A percentile compares a stretch with the other conserved stretches of the same genome.
Conservation (phyloP, 345 rosid species). For the Excoecaria agallocha region DNA sequence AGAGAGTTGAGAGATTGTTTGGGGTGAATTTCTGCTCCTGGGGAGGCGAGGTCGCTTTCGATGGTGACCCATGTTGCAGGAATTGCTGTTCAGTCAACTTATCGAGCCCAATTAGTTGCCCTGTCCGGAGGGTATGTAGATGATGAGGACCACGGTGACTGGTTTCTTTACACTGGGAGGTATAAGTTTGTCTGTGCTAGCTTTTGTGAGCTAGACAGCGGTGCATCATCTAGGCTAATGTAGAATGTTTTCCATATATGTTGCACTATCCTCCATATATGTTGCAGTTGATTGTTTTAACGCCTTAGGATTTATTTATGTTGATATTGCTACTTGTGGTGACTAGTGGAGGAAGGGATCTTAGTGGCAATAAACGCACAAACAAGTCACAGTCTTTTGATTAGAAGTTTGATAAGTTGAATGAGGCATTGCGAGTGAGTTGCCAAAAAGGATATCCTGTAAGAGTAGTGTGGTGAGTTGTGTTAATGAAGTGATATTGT, state of each 20-base stretch:
- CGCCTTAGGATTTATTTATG: background rate
- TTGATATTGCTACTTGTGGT: slow-evolving; percentile 5
- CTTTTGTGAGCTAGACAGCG: background rate
- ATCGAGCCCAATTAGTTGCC: slow-evolving; percentile 66
- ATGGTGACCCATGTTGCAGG: slow-evolving; percentile 36
- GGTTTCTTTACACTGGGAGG: slow-evolving; percentile 86
- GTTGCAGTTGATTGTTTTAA: too few relatives aligned
- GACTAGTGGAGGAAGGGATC: slow-evolving; percentile 78
- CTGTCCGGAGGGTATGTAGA: slow-evolving; percentile 71
- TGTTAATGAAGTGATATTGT: background rate
- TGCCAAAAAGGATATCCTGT: slow-evolving; percentile 77
- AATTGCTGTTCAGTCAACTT: slow-evolving; percentile 54
- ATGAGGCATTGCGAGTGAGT: slow-evolving; percentile 64
- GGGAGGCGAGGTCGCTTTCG: background rate
- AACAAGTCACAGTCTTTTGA: slow-evolving; percentile 66
- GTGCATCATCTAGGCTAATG: background rate
- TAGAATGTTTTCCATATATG: background rate
- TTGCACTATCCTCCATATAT: background rate
- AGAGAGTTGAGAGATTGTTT: background rate
- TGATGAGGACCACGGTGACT: slow-evolving; percentile 80
- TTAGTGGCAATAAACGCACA: slow-evolving; percentile 67
- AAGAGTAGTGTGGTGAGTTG: slow-evolving; percentile 68
- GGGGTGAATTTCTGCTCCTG: slow-evolving; percentile 2
- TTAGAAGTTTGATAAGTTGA: slow-evolving; percentile 50
- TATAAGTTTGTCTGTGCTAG: slow-evolving; percentile 8